Evolutionary conservation across 306 rosid genomes (phyloP).

Genomic region (Dryas octopetala): DNA sequence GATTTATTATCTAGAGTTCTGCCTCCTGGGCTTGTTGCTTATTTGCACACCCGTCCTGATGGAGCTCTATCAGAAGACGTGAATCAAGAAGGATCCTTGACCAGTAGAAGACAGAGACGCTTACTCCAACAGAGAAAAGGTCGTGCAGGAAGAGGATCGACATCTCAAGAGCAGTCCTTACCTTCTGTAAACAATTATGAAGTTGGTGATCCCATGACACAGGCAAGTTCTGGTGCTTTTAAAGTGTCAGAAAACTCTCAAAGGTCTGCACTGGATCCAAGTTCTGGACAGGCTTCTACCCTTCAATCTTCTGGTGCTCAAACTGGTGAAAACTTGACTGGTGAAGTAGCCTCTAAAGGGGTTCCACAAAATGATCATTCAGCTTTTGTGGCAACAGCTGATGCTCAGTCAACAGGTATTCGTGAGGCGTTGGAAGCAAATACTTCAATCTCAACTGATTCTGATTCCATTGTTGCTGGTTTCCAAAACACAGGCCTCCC

Average conservation of each 20-base stretch:
- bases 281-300: slow-evolving; percentile 51
- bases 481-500: slow-evolving; percentile 72
- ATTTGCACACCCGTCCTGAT: slow-evolving; percentile 89
- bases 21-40: slow-evolving; percentile 99
- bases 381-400: slow-evolving; percentile 40
- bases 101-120: slow-evolving; percentile 74
- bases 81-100: slow-evolving; percentile 67
- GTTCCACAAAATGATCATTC: slow-evolving; percentile 53
- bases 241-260: slow-evolving; percentile 50
- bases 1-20: slow-evolving; percentile 87
- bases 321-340: slow-evolving; percentile 49
- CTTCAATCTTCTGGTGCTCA: slow-evolving; percentile 57
- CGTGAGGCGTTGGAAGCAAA: slow-evolving; percentile 48
- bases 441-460: slow-evolving; percentile 49
- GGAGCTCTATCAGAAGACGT: slow-evolving; percentile 60
- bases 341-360: slow-evolving; percentile 41
- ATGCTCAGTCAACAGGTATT: slow-evolving; percentile 39
- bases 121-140: slow-evolving; percentile 86
- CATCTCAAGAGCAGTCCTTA: slow-evolving; percentile 70
- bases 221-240: slow-evolving; percentile 42
- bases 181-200: slow-evolving; percentile 62
- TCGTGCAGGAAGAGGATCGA: slow-evolving; percentile 70
- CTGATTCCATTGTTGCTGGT: slow-evolving; percentile 47
- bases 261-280: slow-evolving; percentile 47
- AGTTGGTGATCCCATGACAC: slow-evolving; percentile 60